A percentile compares a stretch with the other conserved stretches of the same genome.
phyloP scores from a whole-genome alignment of 176 grass and related monocot species.

The Oryza longistaminata region DNA sequence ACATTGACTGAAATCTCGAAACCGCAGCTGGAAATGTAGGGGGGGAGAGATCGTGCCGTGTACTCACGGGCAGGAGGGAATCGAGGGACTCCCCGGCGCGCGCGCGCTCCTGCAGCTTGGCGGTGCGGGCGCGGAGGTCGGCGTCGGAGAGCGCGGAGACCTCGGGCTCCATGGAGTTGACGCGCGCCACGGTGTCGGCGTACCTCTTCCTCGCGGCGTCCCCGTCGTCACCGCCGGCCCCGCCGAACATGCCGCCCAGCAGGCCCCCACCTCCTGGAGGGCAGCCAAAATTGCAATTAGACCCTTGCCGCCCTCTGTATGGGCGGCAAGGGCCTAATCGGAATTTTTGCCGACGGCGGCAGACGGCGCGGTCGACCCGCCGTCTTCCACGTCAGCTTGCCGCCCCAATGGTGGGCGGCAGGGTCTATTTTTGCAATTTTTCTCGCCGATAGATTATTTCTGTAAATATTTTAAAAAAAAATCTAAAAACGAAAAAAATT shows the following conservation, averaged over 20 bases:
- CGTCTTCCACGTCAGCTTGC: too few relatives aligned
- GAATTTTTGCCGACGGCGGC: too few relatives aligned
- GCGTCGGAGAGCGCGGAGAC: conserved; percentile 73
- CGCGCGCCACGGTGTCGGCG: conserved; percentile 52
- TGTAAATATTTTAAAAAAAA: too few relatives aligned
- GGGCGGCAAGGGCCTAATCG: too few relatives aligned
- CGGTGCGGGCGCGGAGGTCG: conserved; percentile 66
- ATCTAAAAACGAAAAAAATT: too few relatives aligned
- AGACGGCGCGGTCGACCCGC: too few relatives aligned
- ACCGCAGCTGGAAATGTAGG: not conserved
- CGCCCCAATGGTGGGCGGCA: too few relatives aligned
- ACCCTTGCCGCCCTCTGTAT: too few relatives aligned
- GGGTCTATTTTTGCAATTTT: too few relatives aligned
- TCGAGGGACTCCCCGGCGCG: conserved; percentile 68
- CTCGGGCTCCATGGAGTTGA: conserved; percentile 75
- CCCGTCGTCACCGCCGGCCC: conserved; percentile 71
- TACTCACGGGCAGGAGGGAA: conserved; percentile 81
- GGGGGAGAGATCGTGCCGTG: not conserved
- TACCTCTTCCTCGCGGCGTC: conserved; percentile 76
- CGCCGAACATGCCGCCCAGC: conserved; percentile 78
- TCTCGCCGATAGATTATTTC: too few relatives aligned
- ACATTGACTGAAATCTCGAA: not conserved
- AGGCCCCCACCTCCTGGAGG: too few relatives aligned
- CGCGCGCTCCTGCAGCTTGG: conserved; percentile 69
- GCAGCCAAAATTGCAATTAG: too few relatives aligned